Evolutionary conservation across 108 stramenopile genomes (phyloP), one percentile per base, ranked within the genome.

Genomic region (Fistulifera pelliculosa): DNA sequence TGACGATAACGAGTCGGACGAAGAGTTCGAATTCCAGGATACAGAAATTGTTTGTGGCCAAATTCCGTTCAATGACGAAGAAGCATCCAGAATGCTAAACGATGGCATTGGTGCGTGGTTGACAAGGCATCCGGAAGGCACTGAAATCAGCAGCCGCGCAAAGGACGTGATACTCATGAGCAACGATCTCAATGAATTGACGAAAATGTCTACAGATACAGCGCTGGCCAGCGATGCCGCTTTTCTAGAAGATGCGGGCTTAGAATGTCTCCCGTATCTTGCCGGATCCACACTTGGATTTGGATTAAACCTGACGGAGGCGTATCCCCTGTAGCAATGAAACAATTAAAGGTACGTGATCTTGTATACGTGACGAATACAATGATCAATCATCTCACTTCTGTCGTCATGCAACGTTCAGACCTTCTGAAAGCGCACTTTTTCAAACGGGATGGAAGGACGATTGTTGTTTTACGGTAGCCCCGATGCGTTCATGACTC

Each of bases 281-380:
- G 61, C 78, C 44, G 88, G 88, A 24, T 71, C 88, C 7, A 65
- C 66, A 14, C 66, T 61, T 27, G 87, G 87, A n/a, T 80, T 85
- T 68, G 80, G 73, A 1, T 66, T 53, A 21, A 54, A 85, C 28
- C 35, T 64, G 18, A 70, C 65, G 10, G 56, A 49, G 17, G 70
- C 60, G 18, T 24, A 47, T 27, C 41, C 55, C 2, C 61, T 41
- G 47, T 58, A 43, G 40, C 54, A 48, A 50, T 60, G 54, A 78
- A 59, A 61, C 70, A 56, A 59, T 53, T 35, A 69, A 51, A 14
- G 55, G 68, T 57, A 62, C 41, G 19, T 73, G 52, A 27, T 69
- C 60, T 56, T 75, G 26, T 55, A 60, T 69, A 27, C 23, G 15
- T 13, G 31, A 47, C 39, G 25, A 28, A 35, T 56, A 14, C 1